Base-by-base conservation (phyloP, 257 asterid species). In the Scutellaria galericulata region DNA sequence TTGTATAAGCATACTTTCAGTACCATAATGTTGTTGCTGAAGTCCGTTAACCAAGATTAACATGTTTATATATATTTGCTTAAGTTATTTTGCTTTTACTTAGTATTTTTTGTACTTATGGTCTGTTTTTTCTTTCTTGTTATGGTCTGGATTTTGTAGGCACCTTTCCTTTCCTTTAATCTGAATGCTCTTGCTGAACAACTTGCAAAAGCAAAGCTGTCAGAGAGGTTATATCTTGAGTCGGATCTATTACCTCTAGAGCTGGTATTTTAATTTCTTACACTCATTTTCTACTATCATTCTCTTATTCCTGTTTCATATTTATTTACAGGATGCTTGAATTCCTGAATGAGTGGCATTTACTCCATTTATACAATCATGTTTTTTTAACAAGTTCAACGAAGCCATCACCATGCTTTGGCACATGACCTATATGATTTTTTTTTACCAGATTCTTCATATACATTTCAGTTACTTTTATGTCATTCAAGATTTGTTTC, bases 81-180 rank as follows among this genome's bases (percentile, higher is more conserved):
- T 66, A 12, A 18, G 7, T 46, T 22, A 7, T 64, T 64, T 15
- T 46, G 24, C 11, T 11, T 13, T 14, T 14, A 35, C 12, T 40
- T 11, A 0, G 20, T 13, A 0, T 51, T 3, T 37, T 41, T 12
- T 51, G 27, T 24, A 24, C 27, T 24, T 24, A 24, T 31, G 37
- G 5, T 31, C 5, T 10, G 1, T 22, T 4, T 2, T 20, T 74
- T 35, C 24, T 65, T 42, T 13, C 58, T 37, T 31, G 57, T 42
- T 68, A 13, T 39, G 27, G 62, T 82, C 64, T 65, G 77, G n/a
- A 55, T 53, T 69, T 54, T 82, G 80, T 90, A 93, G 98, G 87
- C 85, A 11, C 79, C 97, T 37, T 93, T 93, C 82, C 88, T 93
- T 66, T 91, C 97, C 9, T 94, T 93, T 42, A 81, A 91, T 84